phyloP scores from a whole-genome alignment of 164 flowering plant genomes.

The Macadamia integrifolia region DNA sequence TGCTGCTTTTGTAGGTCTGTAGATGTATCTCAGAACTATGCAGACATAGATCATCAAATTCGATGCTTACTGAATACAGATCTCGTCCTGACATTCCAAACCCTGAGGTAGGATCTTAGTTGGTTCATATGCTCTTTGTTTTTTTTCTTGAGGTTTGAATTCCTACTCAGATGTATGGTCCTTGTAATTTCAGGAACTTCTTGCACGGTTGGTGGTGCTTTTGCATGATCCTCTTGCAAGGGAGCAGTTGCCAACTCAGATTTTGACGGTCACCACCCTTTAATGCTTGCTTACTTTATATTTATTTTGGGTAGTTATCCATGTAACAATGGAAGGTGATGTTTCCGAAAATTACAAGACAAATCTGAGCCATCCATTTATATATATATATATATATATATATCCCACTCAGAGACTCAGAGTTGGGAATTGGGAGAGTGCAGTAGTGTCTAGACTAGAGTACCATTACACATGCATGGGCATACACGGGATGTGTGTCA shows the following conservation, averaged over 20 bases:
- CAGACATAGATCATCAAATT: constrained; percentile 50
- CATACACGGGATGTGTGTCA: too few species aligned
- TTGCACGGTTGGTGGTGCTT: constrained; percentile 89
- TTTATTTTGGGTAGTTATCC: too few species aligned
- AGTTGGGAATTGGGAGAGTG: too few species aligned
- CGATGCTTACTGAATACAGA: constrained; percentile 59
- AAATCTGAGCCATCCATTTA: too few species aligned
- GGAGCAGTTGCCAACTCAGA: constrained; percentile 81
- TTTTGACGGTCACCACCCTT: constrained; percentile 48
- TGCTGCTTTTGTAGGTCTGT: constrained; percentile 58
- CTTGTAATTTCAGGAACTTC: constrained; percentile 58
- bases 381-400: too few species aligned
- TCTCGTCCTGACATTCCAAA: constrained; percentile 71
- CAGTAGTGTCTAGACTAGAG: too few species aligned
- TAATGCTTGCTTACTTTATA: not conserved
- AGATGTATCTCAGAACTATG: constrained; percentile 91
- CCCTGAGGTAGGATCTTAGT: constrained; percentile 64
- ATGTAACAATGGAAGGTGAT: too few species aligned
- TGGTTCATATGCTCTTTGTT: not conserved
- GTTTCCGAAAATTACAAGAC: too few species aligned
- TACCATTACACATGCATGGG: too few species aligned
- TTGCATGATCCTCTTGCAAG: constrained; percentile 88
- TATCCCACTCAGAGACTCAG: too few species aligned
- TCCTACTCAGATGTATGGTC: constrained; percentile 1
- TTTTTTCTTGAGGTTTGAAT: too few species aligned